Base-by-base conservation (phyloP, 1,284 basidiomycete genomes). In the Wallemia mellicola region DNA sequence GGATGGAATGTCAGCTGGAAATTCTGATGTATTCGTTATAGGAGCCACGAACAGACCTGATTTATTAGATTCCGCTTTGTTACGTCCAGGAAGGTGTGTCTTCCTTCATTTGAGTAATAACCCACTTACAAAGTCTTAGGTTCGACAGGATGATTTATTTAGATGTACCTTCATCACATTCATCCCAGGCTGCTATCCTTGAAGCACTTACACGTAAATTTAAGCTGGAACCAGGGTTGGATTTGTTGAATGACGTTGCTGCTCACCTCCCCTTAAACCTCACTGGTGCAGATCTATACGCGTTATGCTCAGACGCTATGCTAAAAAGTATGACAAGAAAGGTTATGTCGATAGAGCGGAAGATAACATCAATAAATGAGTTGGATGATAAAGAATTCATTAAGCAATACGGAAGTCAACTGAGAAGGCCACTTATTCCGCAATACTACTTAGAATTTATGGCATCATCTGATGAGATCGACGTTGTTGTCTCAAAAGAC, bases 1-100 rank as follows among this genome's bases (percentile, higher is more conserved):
- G 88, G 86, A 92, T 99, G 86, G 94, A 98, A 66, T 94, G 94
- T 75, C 92, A 98, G 2, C 94, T 98, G 69, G 86, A 91, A 73
- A 76, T 99, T 58, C 98, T 98, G 75, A 99, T 98, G 70, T 99
- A 62, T 83, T 99, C 64, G 85, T 99, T 65, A 99, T 99, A 65
- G 94, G 94, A 67, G 98, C 98, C 94, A 99, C 94, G 59, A 98
- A 99, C 71, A 82, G 94, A 63, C 74, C 83, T 60, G 94, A 99
- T 75, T 91, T 98, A 89, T 96, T 99, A 66, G 94, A 99, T 67
- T 94, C 98, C 68, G 94, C 92, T 3, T 77, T 98, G 1, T 77
- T 96, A 14, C 88, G 94, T 67, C 92, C 94, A 0, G 94, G 94
- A 60, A 89, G 94, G 38, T 48, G 19, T 5, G n/a, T n/a, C 14